Evolutionary conservation across 805 yeast species (phyloP), one percentile per base, ranked within the genome.

Genomic region (Saccharomyces mikatae): DNA sequence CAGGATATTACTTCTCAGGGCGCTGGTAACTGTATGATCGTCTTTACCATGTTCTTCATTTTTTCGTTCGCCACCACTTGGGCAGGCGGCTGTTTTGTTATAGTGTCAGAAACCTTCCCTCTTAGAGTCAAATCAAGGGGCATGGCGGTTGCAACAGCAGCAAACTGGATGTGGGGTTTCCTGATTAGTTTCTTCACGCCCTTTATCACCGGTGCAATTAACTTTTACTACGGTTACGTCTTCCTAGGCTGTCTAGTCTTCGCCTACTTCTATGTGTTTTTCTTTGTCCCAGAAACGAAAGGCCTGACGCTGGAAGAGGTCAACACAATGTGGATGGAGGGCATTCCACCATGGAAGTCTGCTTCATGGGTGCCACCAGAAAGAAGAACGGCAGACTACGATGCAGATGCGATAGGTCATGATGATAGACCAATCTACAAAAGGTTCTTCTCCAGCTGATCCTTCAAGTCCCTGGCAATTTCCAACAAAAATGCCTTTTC

Each of bases 301-400:
- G 92, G 91, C 58, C 78, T 86, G 65, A 77, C 86, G 51, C 78
- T 87, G 68, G 92, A 87, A 72, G 88, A 86, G 70, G 86, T 67
- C 58, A 89, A 87, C 69, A 83, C 79, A 62, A 70, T 82, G 72
- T 76, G 74, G 69, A 63, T 76, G 47, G 66, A 70, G 46, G 70
- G 67, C 56, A 67, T 67, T 49, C 60, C 62, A 52, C 72, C 76
- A 30, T 73, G 76, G 76, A 59, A 63, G 49, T 80, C 83, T n/a
- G 56, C 73, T 27, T 62, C 60, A 55, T 82, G 78, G 79, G 74
- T 71, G 52, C 83, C 84, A 58, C 74, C 80, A 47, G 52, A 69
- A 54, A 53, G 63, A 63, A 61, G 64, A 60, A 60, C 54, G 46
- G 57, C 54, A 10, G 54, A 50, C 46, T 60, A 57, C 51, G 56